Percentiles rank a stretch among this genome's conserved stretches.
Evolutionary conservation across 2,329 filamentous ascomycete genomes (phyloP).

Genomic region (Cercospora zeae-maydis): DNA sequence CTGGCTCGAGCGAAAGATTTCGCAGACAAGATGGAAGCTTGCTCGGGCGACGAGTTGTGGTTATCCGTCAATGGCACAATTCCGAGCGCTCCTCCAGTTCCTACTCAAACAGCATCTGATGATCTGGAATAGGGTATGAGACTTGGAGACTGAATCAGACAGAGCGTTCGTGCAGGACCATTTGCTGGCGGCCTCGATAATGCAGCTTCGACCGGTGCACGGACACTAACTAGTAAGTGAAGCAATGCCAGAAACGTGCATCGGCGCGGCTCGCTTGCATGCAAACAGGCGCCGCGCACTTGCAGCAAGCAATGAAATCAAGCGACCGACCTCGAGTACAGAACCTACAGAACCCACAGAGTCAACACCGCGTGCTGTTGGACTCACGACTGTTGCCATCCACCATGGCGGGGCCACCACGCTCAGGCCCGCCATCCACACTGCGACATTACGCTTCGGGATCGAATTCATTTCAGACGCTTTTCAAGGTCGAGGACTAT

Average conservation of each 20-base stretch:
- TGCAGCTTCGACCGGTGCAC: background rate
- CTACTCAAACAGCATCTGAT: background rate
- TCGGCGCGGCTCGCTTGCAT: background rate
- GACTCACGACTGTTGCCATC: no score
- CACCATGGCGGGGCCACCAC: no score
- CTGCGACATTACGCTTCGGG: no score
- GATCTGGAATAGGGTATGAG: background rate
- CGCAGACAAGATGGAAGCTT: conserved; percentile 9
- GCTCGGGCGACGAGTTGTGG: conserved; percentile 13
- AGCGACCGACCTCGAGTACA: no score
- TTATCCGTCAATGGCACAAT: conserved; percentile 1
- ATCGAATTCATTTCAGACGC: no score
- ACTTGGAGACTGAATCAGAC: no score
- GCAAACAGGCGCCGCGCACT: background rate
- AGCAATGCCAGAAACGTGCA: background rate
- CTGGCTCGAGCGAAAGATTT: conserved; percentile 18
- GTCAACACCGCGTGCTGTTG: no score
- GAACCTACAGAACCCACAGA: no score
- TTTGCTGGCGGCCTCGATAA: background rate
- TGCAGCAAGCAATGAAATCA: background rate
- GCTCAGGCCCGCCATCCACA: no score
- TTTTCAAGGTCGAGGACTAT: background rate
- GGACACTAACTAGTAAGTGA: background rate
- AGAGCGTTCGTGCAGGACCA: background rate
- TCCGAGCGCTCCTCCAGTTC: background rate